Evolutionary conservation across 169 alveolate species (phyloP).

Genomic region (Plasmodium billcollinsi): DNA sequence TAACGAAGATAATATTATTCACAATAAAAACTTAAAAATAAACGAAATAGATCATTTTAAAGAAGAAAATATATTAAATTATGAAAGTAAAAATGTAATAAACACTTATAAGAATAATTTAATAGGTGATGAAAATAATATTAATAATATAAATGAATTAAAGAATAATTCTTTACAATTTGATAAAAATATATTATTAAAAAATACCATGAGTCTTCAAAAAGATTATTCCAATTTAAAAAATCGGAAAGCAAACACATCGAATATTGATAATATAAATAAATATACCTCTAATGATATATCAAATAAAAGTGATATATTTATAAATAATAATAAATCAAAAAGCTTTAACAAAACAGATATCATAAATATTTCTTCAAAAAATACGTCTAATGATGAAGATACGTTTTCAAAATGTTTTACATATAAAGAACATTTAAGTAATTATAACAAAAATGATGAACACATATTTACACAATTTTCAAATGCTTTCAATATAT

Average conservation of each 20-base stretch:
- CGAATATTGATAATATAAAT: not conserved
- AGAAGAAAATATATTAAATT: not conserved
- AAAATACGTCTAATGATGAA: not conserved
- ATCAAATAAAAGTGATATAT: not conserved
- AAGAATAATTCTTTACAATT: not conserved
- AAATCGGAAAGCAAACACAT: conserved; percentile 20
- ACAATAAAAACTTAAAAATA: too few relatives aligned
- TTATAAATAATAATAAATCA: not conserved
- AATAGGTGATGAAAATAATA: not conserved
- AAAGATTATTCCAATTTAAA: conserved; percentile 20
- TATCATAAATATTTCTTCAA: conserved; percentile 20
- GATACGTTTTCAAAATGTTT: not conserved
- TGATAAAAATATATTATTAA: conserved; percentile 21
- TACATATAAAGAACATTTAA: too few relatives aligned
- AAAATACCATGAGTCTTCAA: conserved; percentile 26
- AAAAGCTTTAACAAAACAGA: conserved; percentile 8
- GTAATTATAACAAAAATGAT: not conserved
- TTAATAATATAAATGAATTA: not conserved
- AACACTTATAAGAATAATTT: not conserved
- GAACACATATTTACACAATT: not conserved
- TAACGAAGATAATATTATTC: too few relatives aligned
- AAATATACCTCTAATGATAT: not conserved
- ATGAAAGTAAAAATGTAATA: not conserved
- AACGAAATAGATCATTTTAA: too few relatives aligned
- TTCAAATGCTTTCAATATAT: too few relatives aligned